Base-by-base conservation (phyloP, 2,329 filamentous ascomycete genomes). In the Fusarium sp. region DNA sequence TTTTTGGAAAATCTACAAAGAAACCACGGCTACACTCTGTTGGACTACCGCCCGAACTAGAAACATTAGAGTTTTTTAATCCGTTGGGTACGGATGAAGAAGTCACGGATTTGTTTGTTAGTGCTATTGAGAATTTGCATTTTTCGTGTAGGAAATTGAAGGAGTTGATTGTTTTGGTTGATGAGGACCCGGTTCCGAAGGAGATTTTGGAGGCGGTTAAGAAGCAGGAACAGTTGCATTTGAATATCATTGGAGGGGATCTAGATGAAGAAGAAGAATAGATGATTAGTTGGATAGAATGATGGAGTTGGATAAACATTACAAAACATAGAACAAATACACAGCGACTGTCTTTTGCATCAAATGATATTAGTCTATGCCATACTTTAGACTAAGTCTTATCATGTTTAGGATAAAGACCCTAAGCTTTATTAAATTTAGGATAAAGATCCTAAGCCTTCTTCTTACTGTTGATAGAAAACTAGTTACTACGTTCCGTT, bases 11-110 rank as follows among this genome's bases (percentile, higher is more conserved):
- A 54, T 80, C 83, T 0, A 82, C 82, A n/a, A 82, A 81, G 66
- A 84, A 83, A 63, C 84, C 85, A 8, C 79, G 85, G 8, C 69
- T 87, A 51, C 81, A 84, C 61, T 86, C 84, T 0, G 84, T 86
- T 22, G 85, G 84, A 18, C 75, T 87, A 24, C 85, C 85, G 4
- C 85, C 85, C 2, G 80, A 82, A 65, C 77, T 87, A 20, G 83
- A 86, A 72, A 82, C 78, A 6, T 70, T 87, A 28, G 84, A 86
- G 58, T 85, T 87, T 63, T 83, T 85, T 65, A 84, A 84, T 62
- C 79, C 82, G 35, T 78, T 86, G 15, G 85, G 85, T 4, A 83
- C 80, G 0, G 85, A 87, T 57, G 85, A 85, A 6, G 84, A 86
- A 71, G 83, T 86, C 45, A 82, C 81, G 1, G 85, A 87, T 45